Conservation (phyloP, 768 basidiomycete species). For the Pisolithus sp. region DNA sequence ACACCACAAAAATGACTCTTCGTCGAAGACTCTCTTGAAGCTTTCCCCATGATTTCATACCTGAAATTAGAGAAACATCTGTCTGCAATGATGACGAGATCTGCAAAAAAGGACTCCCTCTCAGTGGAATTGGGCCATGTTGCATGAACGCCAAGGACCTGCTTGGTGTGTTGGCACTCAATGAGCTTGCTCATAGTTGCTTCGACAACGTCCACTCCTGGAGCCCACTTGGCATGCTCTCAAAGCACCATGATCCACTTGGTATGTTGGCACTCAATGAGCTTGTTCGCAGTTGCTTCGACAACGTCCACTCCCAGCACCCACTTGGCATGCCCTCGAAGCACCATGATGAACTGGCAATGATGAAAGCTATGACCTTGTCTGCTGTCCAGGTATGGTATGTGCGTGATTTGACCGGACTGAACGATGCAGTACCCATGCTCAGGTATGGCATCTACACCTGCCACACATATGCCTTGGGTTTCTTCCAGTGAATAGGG, state of each 20-base stretch:
- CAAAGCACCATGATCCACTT: slow-evolving; percentile 27
- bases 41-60: slow-evolving; percentile 49
- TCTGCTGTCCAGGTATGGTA: slow-evolving; percentile 73
- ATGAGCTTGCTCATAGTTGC: too few species aligned
- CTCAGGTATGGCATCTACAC: slow-evolving; percentile 45
- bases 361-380: slow-evolving; percentile 92
- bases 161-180: too few species aligned
- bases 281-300: too few species aligned
- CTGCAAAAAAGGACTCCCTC: slow-evolving; percentile 57
- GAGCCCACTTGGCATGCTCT: slow-evolving; percentile 23
- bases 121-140: slow-evolving; percentile 35
- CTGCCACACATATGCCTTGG: slow-evolving; percentile 74
- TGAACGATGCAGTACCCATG: slow-evolving; percentile 80
- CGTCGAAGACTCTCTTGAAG: slow-evolving; percentile 44
- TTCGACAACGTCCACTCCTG: too few species aligned
- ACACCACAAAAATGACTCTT: slow-evolving; percentile 82
- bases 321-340: slow-evolving; percentile 23
- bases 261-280: too few species aligned
- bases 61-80: slow-evolving; percentile 96
- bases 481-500: too few species aligned
- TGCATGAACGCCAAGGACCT: slow-evolving; percentile 61
- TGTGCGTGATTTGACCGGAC: slow-evolving; percentile 62
- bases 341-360: slow-evolving; percentile 73
- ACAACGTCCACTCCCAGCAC: too few species aligned
- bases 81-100: slow-evolving; percentile 84